Base-by-base conservation (phyloP, 148 eudicot genomes). In the Chenopodium album region DNA sequence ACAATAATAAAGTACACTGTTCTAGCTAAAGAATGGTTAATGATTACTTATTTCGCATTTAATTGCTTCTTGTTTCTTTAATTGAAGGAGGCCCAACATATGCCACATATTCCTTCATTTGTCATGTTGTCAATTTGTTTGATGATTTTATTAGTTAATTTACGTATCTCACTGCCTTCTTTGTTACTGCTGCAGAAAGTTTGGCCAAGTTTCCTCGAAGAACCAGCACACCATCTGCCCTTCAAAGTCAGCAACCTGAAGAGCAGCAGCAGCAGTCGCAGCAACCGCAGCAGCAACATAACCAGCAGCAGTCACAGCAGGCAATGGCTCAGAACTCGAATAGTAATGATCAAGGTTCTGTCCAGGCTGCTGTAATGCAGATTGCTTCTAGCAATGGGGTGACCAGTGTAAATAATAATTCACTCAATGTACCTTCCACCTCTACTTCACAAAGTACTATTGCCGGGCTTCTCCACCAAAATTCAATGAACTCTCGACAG, bases 151-250 rank as follows among this genome's bases (percentile, higher is more conserved):
- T 72, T 48, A 62, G 28, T 50, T 64, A 34, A 19, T 60, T 2
- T 74, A 62, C 80, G 44, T 44, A 28, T 81, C 16, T 65, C 68
- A 41, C 20, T 64, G 50, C 29, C 78, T 83, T 6, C 34, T 67
- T 78, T n/a, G 31, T 32, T 80, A 23, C 75, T 73, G 82, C 77
- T 63, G 19, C 92, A 95, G 99, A 92, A 87, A 95, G 99, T 85
- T 89, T 95, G 85, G 92, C 92, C 41, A 95, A 95, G 87, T 95
- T 92, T 87, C 97, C 99, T 50, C 86, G 95, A 82, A 91, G 93
- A 83, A 88, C 92, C 48, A 84, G 78, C 76, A 62, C 93, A n/a
- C 80, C 91, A 78, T 75, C 97, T 72, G 88, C 87, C 52, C 76
- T 84, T 71, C 91, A 83, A 81, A 82, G 79, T 65, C 97, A 92